Percentiles rank a stretch among this genome's conserved stretches.
phyloP scores from a whole-genome alignment of 139 green algal genomes.

The Closterium sp. region DNA sequence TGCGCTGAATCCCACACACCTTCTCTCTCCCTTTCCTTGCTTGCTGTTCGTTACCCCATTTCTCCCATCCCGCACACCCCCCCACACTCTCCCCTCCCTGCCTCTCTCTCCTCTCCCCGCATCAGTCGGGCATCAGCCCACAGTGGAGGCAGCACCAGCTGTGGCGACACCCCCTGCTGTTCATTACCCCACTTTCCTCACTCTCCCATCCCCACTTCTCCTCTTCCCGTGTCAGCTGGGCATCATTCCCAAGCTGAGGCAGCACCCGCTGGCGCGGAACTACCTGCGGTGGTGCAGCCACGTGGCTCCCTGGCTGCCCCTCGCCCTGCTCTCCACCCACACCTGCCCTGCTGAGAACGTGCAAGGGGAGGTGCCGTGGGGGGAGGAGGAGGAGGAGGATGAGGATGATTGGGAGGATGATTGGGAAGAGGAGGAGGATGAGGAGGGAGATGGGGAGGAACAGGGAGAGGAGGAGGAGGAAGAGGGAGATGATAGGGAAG shows the following conservation, averaged over 20 bases:
- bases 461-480: neutral
- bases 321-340: neutral
- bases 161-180: too few species aligned
- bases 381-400: too few species aligned
- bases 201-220: too few species aligned
- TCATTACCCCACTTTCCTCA: too few species aligned
- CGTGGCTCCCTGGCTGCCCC: neutral
- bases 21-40: neutral
- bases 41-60: neutral
- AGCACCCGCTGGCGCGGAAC: neutral
- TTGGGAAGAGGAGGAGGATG: neutral
- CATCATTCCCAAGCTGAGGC: neutral
- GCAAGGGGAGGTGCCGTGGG: neutral
- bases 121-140: too few species aligned
- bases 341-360: neutral
- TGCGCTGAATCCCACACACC: too few species aligned
- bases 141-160: too few species aligned
- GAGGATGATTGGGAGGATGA: neutral
- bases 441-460: neutral
- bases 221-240: neutral
- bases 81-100: too few species aligned
- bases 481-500: too few species aligned
- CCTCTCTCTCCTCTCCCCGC: too few species aligned
- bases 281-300: neutral
- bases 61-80: too few species aligned